A percentile compares a stretch with the other conserved stretches of the same genome.
These are phyloP conservation scores for Thermothelomyces thermophilus DNA, from an alignment of 2,329 filamentous ascomycete species.

Conservation along the genomic window DNA sequence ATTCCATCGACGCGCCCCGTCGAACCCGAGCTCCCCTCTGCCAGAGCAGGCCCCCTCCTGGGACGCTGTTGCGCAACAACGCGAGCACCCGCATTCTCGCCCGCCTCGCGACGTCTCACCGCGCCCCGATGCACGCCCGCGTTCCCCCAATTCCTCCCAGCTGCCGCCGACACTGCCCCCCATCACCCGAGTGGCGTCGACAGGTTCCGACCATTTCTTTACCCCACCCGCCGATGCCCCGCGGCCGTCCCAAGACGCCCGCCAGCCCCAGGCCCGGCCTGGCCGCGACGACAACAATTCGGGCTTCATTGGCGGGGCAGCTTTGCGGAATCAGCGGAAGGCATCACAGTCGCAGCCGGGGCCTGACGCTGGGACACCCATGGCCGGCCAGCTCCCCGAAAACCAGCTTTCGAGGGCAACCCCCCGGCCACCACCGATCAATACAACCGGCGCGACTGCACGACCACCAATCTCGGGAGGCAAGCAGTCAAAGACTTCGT, in stretches of 20 bases:
- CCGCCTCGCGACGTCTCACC: constrained; percentile 35
- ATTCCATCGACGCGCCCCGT: constrained; percentile 52
- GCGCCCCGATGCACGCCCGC: constrained; percentile 31
- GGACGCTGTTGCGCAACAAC: constrained; percentile 34
- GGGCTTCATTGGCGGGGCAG: constrained; percentile 50
- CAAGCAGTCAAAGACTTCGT: constrained; percentile 32
- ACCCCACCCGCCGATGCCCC: constrained; percentile 19
- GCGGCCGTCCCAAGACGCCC: constrained; percentile 15
- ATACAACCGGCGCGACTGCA: constrained; percentile 32
- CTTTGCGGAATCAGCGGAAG: constrained; percentile 45
- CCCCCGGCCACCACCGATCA: constrained; percentile 31
- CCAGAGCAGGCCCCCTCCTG: constrained; percentile 40
- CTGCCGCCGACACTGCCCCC: constrained; percentile 45
- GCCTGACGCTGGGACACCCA: constrained; percentile 14
- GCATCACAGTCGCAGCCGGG: constrained; percentile 27
- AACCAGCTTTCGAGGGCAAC: constrained; percentile 28
- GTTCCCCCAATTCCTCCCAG: constrained; percentile 32
- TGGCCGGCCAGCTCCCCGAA: constrained; percentile 21
- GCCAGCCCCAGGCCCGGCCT: constrained; percentile 26
- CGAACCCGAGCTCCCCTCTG: constrained; percentile 48
- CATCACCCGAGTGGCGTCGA: constrained; percentile 43
- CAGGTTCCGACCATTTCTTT: constrained; percentile 27
- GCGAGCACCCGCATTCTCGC: constrained; percentile 37
- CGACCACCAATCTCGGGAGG: constrained; percentile 25
- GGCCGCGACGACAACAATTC: constrained; percentile 30